Conservation (phyloP, 2,329 filamentous ascomycete genomes). For the Xylariaceae sp. region DNA sequence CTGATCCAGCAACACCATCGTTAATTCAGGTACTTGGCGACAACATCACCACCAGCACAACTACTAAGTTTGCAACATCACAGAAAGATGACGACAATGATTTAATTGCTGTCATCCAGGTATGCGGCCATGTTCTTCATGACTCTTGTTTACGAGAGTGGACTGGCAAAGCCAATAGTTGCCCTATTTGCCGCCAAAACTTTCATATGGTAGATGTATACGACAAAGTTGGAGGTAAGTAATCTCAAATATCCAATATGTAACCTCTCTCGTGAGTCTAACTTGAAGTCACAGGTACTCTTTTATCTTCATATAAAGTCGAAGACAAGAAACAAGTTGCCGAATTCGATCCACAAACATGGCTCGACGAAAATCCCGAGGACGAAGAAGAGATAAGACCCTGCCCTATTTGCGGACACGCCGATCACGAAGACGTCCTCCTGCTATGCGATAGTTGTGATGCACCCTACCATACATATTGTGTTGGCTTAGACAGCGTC, state of each 20-base stretch:
- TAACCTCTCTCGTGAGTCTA: constrained; percentile 11
- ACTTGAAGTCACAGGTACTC: constrained; percentile 42
- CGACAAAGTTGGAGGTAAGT: constrained; percentile 73
- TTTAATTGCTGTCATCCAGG: constrained; percentile 57
- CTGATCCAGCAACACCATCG: constrained; percentile 19
- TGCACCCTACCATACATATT: constrained; percentile 86
- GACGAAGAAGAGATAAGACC: constrained; percentile 66
- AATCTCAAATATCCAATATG: constrained; percentile 8
- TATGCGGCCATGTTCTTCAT: constrained; percentile 89
- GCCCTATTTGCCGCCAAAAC: constrained; percentile 87
- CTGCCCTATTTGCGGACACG: constrained; percentile 78
- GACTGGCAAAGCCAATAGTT: constrained; percentile 96
- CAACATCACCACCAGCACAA: constrained; percentile 21
- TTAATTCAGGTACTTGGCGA: constrained; percentile 25
- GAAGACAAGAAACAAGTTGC: constrained; percentile 84
- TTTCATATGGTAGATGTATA: constrained; percentile 90
- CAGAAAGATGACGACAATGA: constrained; percentile 32
- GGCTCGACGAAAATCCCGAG: constrained; percentile 69
- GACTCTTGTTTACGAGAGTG: constrained; percentile 89
- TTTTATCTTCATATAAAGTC: constrained; percentile 59
- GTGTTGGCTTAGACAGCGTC: constrained; percentile 74
- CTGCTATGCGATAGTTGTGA: constrained; percentile 91
- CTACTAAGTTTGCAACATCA: constrained; percentile 19
- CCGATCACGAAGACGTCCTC: constrained; percentile 78
- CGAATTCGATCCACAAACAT: constrained; percentile 76